Percentiles rank a stretch among this genome's conserved stretches.
phyloP scores from a whole-genome alignment of 2,329 filamentous ascomycete genomes.

The Aspergillus sp. region DNA sequence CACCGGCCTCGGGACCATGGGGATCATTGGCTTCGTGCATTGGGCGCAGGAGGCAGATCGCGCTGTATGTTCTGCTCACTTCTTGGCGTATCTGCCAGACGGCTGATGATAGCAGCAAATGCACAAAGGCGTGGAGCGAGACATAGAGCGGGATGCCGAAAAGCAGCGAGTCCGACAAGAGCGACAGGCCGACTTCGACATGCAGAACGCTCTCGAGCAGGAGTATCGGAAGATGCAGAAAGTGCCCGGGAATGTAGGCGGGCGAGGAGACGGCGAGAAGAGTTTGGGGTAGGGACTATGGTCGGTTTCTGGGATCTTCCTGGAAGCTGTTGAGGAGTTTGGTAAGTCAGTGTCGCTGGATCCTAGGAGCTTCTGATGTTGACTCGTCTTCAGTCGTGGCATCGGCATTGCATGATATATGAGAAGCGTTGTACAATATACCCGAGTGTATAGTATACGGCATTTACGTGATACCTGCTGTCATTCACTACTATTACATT shows the following conservation, averaged over 20 bases:
- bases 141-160: slow-evolving; percentile 89
- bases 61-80: slow-evolving; percentile 49
- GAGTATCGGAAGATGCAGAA: slow-evolving; percentile 85
- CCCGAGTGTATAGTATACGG: neutral
- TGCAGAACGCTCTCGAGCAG: slow-evolving; percentile 74
- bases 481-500: no score
- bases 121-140: slow-evolving; percentile 88
- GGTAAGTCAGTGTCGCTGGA: no score
- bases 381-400: no score
- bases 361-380: no score
- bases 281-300: slow-evolving; percentile 12
- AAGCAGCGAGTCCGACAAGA: slow-evolving; percentile 85
- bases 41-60: slow-evolving; percentile 78
- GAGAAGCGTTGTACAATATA: slow-evolving; percentile 5
- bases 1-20: slow-evolving; percentile 65
- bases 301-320: no score
- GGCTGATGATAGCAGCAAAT: slow-evolving; percentile 56
- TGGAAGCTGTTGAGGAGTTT: no score
- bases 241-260: slow-evolving; percentile 48
- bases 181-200: slow-evolving; percentile 86
- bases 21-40: slow-evolving; percentile 78
- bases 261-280: slow-evolving; percentile 10
- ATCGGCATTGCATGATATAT: no score
- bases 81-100: no score
- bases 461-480: slow-evolving; percentile 30